These are phyloP conservation scores for Hyaloperonospora brassicae DNA, from an alignment of 352 stramenopile genomes.

Conservation along the genomic window DNA sequence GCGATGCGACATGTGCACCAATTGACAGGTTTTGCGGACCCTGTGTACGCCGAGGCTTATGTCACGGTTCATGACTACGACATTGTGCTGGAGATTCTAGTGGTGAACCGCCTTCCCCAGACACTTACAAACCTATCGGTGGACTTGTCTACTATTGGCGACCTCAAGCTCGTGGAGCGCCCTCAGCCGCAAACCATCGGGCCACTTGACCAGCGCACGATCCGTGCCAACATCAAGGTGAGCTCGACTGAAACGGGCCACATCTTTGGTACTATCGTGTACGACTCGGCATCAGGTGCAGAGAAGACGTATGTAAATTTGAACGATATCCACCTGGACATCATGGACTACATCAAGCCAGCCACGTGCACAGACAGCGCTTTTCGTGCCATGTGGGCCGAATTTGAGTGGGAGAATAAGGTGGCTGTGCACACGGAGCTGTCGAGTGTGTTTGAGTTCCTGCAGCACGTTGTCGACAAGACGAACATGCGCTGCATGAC, in stretches of 20 bases:
- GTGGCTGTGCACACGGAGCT: slow-evolving; percentile 96
- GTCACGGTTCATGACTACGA: slow-evolving; percentile 99
- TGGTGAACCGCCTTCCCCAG: slow-evolving; percentile 98
- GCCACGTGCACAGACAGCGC: slow-evolving; percentile 89
- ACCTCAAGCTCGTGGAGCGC: slow-evolving; percentile 99
- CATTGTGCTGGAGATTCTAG: slow-evolving; percentile 98
- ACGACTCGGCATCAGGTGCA: slow-evolving; percentile 91
- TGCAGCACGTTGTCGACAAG: slow-evolving; percentile 96
- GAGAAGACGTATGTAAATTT: slow-evolving; percentile 99
- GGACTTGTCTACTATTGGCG: slow-evolving; percentile 98
- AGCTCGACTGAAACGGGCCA: slow-evolving; percentile 99
- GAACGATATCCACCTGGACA: slow-evolving; percentile 99
- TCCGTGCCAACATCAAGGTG: slow-evolving; percentile 99
- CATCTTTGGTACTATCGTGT: slow-evolving; percentile 99
- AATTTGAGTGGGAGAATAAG: slow-evolving; percentile 99
- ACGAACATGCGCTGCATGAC: slow-evolving; percentile 99
- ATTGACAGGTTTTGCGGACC: slow-evolving; percentile 98
- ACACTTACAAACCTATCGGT: slow-evolving; percentile 98
- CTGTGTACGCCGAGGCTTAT: slow-evolving; percentile 98
- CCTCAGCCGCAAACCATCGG: slow-evolving; percentile 96
- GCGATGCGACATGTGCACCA: slow-evolving; percentile 97
- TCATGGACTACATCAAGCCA: slow-evolving; percentile 99
- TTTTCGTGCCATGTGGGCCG: slow-evolving; percentile 99
- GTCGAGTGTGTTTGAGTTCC: slow-evolving; percentile 94
- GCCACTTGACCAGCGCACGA: slow-evolving; percentile 93